These are phyloP conservation scores for Tolypocladium ophioglossoides DNA, from an alignment of 2,329 filamentous ascomycete genomes.

Conservation along the genomic window DNA sequence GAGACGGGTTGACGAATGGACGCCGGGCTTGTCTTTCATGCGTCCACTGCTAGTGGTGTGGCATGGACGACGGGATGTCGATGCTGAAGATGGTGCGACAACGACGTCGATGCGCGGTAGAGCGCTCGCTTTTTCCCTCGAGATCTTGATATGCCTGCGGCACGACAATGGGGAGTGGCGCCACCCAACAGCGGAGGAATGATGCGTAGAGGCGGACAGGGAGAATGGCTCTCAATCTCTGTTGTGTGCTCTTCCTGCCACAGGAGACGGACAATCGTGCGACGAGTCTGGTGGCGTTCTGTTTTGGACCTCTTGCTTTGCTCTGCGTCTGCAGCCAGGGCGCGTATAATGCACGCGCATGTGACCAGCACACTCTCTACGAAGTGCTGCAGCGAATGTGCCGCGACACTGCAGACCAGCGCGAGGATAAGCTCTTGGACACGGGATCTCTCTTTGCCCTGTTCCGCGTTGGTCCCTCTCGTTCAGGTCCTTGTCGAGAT, in stretches of 20 bases:
- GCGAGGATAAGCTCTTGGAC: background rate
- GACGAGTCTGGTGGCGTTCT: background rate
- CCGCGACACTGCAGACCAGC: background rate
- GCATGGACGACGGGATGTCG: background rate
- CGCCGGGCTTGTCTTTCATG: conserved; percentile 1
- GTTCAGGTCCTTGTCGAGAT: background rate
- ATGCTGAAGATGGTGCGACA: background rate
- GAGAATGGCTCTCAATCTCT: background rate
- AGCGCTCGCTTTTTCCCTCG: background rate
- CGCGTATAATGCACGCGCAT: background rate
- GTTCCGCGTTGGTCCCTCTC: background rate
- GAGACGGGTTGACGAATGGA: conserved; percentile 4
- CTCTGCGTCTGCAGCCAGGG: background rate
- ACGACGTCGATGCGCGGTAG: background rate
- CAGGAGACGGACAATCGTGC: background rate
- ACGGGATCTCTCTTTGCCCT: background rate
- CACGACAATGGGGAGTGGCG: background rate
- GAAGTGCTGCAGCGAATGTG: background rate
- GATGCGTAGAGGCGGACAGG: no score
- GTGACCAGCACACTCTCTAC: background rate
- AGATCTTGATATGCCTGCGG: background rate
- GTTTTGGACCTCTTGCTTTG: background rate
- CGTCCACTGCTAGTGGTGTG: background rate
- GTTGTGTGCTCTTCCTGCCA: background rate
- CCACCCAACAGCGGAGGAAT: background rate